A percentile compares a stretch with the other conserved stretches of the same genome.
Evolutionary conservation across 495 filamentous ascomycete genomes (phyloP).

Genomic region (Thozetella sp.): DNA sequence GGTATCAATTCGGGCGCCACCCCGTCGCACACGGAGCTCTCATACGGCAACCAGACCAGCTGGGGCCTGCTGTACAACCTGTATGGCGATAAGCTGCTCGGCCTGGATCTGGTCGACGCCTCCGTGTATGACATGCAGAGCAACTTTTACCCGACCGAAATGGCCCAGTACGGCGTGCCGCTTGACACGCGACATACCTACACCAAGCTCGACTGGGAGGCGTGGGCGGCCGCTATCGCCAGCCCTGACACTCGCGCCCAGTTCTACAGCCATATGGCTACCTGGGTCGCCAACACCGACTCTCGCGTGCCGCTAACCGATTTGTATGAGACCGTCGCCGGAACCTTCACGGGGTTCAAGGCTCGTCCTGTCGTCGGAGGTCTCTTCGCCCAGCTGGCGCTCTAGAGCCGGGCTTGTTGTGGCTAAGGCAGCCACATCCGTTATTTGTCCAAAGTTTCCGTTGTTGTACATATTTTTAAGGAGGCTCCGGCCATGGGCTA

Average conservation of each 20-base stretch:
- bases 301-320: conserved; percentile 78
- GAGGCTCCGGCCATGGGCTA: too few relatives aligned
- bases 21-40: conserved; percentile 73
- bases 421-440: too few relatives aligned
- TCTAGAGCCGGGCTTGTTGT: too few relatives aligned
- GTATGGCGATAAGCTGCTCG: conserved; percentile 76
- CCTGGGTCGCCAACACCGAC: conserved; percentile 75
- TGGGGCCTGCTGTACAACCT: conserved; percentile 84
- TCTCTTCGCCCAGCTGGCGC: conserved; percentile 77
- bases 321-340: conserved; percentile 71
- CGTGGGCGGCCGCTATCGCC: conserved; percentile 79
- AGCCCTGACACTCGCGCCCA: conserved; percentile 55
- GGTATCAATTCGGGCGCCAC: conserved; percentile 70
- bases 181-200: conserved; percentile 84
- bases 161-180: conserved; percentile 74
- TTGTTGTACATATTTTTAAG: too few relatives aligned
- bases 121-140: conserved; percentile 80
- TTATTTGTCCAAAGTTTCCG: too few relatives aligned
- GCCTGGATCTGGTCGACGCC: conserved; percentile 68
- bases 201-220: conserved; percentile 88
- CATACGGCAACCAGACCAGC: conserved; percentile 40
- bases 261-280: conserved; percentile 71
- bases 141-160: conserved; percentile 76
- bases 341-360: conserved; percentile 66
- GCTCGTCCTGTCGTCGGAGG: conserved; percentile 83